These are phyloP conservation scores for Climacium dendroides DNA, from an alignment of 225 moss, liverwort and hornwort genomes.

Conservation along the genomic window DNA sequence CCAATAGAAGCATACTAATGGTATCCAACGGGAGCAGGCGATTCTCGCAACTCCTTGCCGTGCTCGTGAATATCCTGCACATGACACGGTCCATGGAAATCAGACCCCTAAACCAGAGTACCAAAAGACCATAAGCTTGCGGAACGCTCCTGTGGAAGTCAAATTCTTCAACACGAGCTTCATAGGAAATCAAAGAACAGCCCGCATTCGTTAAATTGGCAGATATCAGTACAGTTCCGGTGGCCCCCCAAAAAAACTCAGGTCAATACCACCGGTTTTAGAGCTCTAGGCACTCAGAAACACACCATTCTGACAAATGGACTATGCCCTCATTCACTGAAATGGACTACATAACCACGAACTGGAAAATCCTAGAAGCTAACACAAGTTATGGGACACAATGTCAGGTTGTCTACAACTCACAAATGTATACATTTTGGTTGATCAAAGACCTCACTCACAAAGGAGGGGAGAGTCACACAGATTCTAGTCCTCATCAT, in stretches of 20 bases:
- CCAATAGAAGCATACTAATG: conserved; percentile 10
- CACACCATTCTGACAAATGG: not conserved
- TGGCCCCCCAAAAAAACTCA: not conserved
- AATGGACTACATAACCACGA: not conserved
- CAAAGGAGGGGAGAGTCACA: not conserved
- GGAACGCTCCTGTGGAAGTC: not conserved
- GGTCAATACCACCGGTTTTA: too few relatives aligned
- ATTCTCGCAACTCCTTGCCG: conserved; percentile 58
- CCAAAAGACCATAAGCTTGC: not conserved
- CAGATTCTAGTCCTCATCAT: not conserved
- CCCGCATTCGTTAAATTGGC: not conserved
- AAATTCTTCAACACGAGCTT: not conserved
- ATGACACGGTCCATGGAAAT: not conserved
- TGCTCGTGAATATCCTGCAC: conserved; percentile 61
- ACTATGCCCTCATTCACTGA: not conserved
- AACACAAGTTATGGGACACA: not conserved
- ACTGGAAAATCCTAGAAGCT: not conserved
- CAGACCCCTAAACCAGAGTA: not conserved
- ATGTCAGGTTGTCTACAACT: not conserved
- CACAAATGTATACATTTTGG: not conserved
- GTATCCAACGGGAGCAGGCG: conserved; percentile 70
- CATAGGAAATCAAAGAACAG: not conserved
- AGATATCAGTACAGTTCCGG: not conserved
- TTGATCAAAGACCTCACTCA: not conserved
- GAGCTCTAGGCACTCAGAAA: not conserved